phyloP scores from a whole-genome alignment of 495 filamentous ascomycete species.

The Lasiosphaeria ovina region DNA sequence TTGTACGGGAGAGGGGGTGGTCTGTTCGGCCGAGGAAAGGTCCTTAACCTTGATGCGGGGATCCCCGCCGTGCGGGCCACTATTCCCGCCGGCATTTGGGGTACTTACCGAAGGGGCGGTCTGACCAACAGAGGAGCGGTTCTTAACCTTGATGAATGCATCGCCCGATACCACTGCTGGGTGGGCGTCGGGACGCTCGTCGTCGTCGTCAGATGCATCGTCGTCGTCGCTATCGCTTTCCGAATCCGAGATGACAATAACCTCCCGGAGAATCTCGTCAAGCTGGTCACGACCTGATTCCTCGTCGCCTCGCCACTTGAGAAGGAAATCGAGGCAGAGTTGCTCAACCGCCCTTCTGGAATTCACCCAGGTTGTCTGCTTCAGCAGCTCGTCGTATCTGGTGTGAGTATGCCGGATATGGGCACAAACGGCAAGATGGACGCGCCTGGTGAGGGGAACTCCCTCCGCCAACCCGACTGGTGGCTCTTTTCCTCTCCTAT shows the following conservation, averaged over 20 bases:
- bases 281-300: slow-evolving; percentile 71
- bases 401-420: slow-evolving; percentile 87
- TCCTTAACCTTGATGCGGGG: no score
- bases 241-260: slow-evolving; percentile 79
- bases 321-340: slow-evolving; percentile 65
- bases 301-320: slow-evolving; percentile 86
- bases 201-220: slow-evolving; percentile 23
- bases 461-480: slow-evolving; percentile 67
- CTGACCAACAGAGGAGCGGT: no score
- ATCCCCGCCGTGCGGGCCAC: no score
- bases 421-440: slow-evolving; percentile 79
- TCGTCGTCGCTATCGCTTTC: slow-evolving; percentile 63
- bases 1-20: not conserved
- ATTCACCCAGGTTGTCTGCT: slow-evolving; percentile 59
- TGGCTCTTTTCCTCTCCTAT: slow-evolving; percentile 39
- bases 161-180: slow-evolving; percentile 10
- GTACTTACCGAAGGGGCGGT: no score
- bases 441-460: slow-evolving; percentile 67
- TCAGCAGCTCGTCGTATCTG: slow-evolving; percentile 77
- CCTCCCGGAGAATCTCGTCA: slow-evolving; percentile 76
- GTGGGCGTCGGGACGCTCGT: slow-evolving; percentile 22
- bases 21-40: not conserved
- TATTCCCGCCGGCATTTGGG: no score
- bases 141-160: no score
- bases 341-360: slow-evolving; percentile 70